Base-by-base conservation (phyloP, 768 basidiomycete species). In the Russula ochroleuca region DNA sequence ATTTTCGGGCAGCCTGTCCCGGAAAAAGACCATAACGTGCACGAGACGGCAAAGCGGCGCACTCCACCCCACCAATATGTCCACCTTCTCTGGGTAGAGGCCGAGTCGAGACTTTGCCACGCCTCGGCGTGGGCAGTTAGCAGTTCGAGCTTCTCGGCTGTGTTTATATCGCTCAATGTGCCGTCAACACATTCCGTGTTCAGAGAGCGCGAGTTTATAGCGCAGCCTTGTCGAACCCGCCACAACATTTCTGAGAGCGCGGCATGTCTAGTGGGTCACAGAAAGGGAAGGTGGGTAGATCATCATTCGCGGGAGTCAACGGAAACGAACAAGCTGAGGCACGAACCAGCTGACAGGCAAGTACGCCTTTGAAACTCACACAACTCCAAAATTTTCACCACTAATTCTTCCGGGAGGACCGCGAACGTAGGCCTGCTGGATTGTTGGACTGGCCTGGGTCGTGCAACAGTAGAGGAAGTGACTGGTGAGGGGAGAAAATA, bases 141-240 rank as follows among this genome's bases (percentile, higher is more conserved):
- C 47, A 56, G 9, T 23, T 50, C 48, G 48, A 65, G 48, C 7
- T 65, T 65, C 33, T 65, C 54, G 5, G 59, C 64, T 21, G 38
- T 17, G 59, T 8, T 50, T 19, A 65, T 13, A 10, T 13, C 5
- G 33, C 15, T 35, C 23, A 19, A 40, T 0, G 9, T n/a, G 41
- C 37, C 48, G 19, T 65, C 64, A 5, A 5, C 64, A 65, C 64
- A 65, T 61, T 25, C 64, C 54, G 15, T 61, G 19, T 31, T 61
- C 10, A 14, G 48, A 49, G 28, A 65, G 48, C 4, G 53, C 59
- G 15, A 65, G 53, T n/a, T 65, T 65, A 49, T 65, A 61, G 33
- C 54, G 64, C 5, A 65, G 41, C 23, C 47, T 50, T 14, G 25
- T 43, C 10, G 64, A 65, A 45, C 13, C 9, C 23, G n/a, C 49